Evolutionary conservation across 345 rosid species (phyloP), one percentile per base, ranked within the genome.

Genomic region (Populus tremula): DNA sequence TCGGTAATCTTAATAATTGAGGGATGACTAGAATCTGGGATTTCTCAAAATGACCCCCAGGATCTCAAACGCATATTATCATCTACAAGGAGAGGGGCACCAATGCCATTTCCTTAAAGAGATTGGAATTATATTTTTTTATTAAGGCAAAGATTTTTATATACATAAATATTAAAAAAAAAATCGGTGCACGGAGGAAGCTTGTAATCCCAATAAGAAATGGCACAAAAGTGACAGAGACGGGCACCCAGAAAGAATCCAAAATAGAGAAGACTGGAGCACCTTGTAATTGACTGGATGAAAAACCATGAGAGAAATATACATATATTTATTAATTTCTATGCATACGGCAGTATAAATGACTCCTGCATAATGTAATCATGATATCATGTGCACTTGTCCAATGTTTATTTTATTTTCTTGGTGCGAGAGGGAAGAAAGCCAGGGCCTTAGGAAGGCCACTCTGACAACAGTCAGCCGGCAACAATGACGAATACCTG

Each of bases 191-290:
- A 59, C 16, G 64, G n/a, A 59, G 64, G 29, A 59, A 59, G 29
- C 64, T 59, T n/a, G 64, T 59, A 59, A 59, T 10, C n/a, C 64
- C 64, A 59, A 23, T 21, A 20, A 6, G 12, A 69, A 69, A 69
- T 17, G 31, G 36, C 36, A 66, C 69, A 13, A 33, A 11, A 14
- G 33, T 77, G 82, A 84, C 25, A 50, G 71, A 38, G 84, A 80
- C 74, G 39, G 33, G 64, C 33, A 17, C 49, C 70, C 69, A 69
- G 27, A 45, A 16, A 72, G 73, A 29, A 43, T 21, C 70, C 70
- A n/a, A 13, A 21, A 38, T 10, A 69, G 72, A 69, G 72, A 69
- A 69, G 27, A 36, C 20, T 1, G 45, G 5, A 17, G 49, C 43
- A 38, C 33, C 72, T 3, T 38, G 72, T 23, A 39, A 43, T 41